Base-by-base conservation (phyloP, 192 early-diverging fungal genomes). In the Obelidium mucronatum region DNA sequence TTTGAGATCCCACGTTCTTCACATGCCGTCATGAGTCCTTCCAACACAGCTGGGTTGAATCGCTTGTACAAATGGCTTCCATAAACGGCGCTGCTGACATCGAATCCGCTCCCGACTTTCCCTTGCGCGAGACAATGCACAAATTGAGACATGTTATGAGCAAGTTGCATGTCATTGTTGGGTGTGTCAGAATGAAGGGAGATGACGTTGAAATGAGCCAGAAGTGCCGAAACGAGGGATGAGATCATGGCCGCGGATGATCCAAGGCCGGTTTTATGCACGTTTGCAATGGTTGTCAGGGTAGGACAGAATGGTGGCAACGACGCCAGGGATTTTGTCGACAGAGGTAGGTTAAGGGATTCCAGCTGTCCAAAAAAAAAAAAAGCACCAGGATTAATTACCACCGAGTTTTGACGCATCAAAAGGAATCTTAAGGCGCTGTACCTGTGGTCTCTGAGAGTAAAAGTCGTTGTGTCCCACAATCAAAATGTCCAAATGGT, bases 401-500 rank as follows among this genome's bases (percentile, higher is more conserved):
- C n/a, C n/a, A n/a, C n/a, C n/a, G n/a, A n/a, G 51, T 67, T 30
- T 42, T 66, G 31, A 76, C 2, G 22, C 13, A 55, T 69, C 11
- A 17, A 40, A 26, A 1, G 22, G 60, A 19, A 53, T 11, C 8
- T 13, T 40, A 34, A 28, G 52, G 73, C 40, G n/a, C n/a, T 74
- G 1, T 79, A 94, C 90, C 90, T 94, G 89, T 24, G 87, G 88
- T n/a, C 91, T 86, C 84, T 98, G 97, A 17, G 98, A 99, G 81
- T 99, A 99, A 81, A 99, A 99, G 82, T 99, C 98, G 76, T 98
- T 99, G 84, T 94, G 90, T n/a, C 93, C 96, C 24, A 92, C 78
- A 52, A 99, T 92, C 11, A 85, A 76, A 51, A 99, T 90, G 56
- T 88, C 86, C 22, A 97, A 79, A 13, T 92, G 90, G 34, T 13